Percentiles rank a stretch among this genome's conserved stretches.
Evolutionary conservation across 2,329 filamentous ascomycete species (phyloP).

Genomic region (Dactylellina sp.): DNA sequence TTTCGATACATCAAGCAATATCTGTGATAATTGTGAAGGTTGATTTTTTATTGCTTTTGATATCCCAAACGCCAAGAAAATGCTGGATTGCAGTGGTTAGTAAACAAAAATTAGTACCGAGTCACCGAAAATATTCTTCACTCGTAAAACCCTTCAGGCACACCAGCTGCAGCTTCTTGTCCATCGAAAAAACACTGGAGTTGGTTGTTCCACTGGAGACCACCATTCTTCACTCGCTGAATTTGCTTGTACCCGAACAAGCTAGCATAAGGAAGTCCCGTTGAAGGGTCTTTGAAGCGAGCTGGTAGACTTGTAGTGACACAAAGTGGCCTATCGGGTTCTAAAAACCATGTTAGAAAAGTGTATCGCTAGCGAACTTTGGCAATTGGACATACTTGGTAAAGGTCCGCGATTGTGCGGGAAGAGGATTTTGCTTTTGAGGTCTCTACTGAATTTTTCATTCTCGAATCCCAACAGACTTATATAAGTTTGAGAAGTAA

Average conservation of each 20-base stretch:
- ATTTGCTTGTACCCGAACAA: slow-evolving; percentile 84
- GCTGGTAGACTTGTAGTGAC: slow-evolving; percentile 85
- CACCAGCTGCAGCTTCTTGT: slow-evolving; percentile 76
- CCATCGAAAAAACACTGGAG: slow-evolving; percentile 86
- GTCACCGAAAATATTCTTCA: slow-evolving; percentile 7
- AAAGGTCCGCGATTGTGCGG: slow-evolving; percentile 68
- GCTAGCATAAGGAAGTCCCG: slow-evolving; percentile 83
- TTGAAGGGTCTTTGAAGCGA: slow-evolving; percentile 84
- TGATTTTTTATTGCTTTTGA: not conserved
- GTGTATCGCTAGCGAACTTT: not conserved
- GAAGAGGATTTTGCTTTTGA: slow-evolving; percentile 71
- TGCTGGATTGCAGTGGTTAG: slow-evolving; percentile 22
- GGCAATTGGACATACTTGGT: slow-evolving; percentile 64
- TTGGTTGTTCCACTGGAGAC: slow-evolving; percentile 84
- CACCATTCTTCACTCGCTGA: slow-evolving; percentile 76
- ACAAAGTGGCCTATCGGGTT: slow-evolving; percentile 69
- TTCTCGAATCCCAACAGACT: slow-evolving; percentile 72
- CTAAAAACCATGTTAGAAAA: slow-evolving; percentile 51
- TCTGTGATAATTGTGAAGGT: not conserved
- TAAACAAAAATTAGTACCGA: slow-evolving; percentile 8
- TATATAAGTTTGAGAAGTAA: slow-evolving; percentile 61
- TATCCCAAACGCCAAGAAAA: slow-evolving; percentile 27
- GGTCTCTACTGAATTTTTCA: slow-evolving; percentile 68
- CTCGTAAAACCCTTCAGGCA: slow-evolving; percentile 78
- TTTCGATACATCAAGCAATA: not conserved